Base-by-base conservation (phyloP, 306 rosid species). In the Astragalus membranaceus region DNA sequence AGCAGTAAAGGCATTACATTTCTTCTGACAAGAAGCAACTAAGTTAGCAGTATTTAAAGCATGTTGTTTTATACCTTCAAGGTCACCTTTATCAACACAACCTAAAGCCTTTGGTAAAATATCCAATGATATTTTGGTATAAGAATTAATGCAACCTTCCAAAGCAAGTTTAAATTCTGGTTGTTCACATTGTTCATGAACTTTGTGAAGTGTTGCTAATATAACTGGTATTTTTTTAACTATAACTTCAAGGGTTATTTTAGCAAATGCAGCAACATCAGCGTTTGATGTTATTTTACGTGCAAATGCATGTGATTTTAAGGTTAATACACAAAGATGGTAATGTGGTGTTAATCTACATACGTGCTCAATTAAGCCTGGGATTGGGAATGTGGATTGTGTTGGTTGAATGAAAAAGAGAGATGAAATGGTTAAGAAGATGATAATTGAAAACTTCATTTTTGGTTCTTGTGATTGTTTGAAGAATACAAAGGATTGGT, bases 341-440 rank as follows among this genome's bases (percentile, higher is more conserved):
- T 64, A 64, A 46, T 78, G 10, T 10, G 73, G 63, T 7, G 81
- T 64, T 47, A 35, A 39, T 3, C 16, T 48, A 47, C 81, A 71
- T 71, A 78, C 29, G 30, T 71, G 41, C 0, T 64, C 56, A 0
- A 71, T 0, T 7, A 26, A 4, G 3, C 59, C 43, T 47, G 0
- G 37, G 29, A 0, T 71, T 14, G 68, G 9, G 1, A 12, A 3
- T 9, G 7, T 26, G 5, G 46, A 44, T 63, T 70, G 73, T 15
- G 14, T 63, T 53, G 32, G 55, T 70, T 12, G 7, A 2, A 54
- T 37, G 10, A 70, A 70, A 0, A 70, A 35, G 0, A 23, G 0
- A 6, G 36, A 53, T 8, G 10, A 57, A 14, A 5, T 36, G 4
- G 13, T 5, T 2, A 69, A 30, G 11, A 56, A 6, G 64, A 55